Evolutionary conservation across 805 yeast species (phyloP).

Genomic region (Kuraishia cidri): DNA sequence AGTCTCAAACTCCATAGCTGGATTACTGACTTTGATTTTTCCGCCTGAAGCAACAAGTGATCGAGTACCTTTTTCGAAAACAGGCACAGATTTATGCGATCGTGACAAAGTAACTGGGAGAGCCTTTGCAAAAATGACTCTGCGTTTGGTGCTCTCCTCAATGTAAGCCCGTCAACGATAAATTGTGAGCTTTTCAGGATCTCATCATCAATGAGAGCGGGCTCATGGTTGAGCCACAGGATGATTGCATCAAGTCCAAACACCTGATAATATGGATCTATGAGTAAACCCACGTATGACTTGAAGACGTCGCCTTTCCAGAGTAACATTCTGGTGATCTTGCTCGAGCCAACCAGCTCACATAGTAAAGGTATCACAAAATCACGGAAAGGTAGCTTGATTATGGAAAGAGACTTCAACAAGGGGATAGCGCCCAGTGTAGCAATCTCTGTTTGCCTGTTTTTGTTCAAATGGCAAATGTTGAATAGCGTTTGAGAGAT

Average conservation of each 20-base stretch:
- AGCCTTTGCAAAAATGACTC: background rate
- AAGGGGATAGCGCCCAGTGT: slow-evolving; percentile 29
- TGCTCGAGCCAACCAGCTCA: slow-evolving; percentile 31
- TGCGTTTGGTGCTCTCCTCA: slow-evolving; percentile 1
- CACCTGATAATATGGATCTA: slow-evolving; percentile 39
- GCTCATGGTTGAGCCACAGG: slow-evolving; percentile 4
- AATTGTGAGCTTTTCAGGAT: background rate
- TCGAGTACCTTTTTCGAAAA: background rate
- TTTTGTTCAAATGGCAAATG: slow-evolving; percentile 32
- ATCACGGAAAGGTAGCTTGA: slow-evolving; percentile 34
- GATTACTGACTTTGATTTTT: background rate
- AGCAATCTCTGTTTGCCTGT: slow-evolving; percentile 26
- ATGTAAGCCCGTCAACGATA: background rate
- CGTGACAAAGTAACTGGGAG: background rate
- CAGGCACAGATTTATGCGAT: background rate
- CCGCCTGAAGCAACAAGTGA: background rate
- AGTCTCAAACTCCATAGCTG: slow-evolving; percentile 1
- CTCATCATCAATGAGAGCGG: background rate
- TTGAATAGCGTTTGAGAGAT: slow-evolving; percentile 33
- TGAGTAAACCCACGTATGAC: slow-evolving; percentile 20
- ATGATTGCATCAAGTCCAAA: slow-evolving; percentile 32
- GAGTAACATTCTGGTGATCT: slow-evolving; percentile 19
- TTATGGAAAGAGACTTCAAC: slow-evolving; percentile 22
- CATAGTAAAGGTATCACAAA: slow-evolving; percentile 33
- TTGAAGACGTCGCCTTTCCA: slow-evolving; percentile 20